Evolutionary conservation across 345 rosid species (phyloP).

Genomic region (Eucalyptus dawsonii): DNA sequence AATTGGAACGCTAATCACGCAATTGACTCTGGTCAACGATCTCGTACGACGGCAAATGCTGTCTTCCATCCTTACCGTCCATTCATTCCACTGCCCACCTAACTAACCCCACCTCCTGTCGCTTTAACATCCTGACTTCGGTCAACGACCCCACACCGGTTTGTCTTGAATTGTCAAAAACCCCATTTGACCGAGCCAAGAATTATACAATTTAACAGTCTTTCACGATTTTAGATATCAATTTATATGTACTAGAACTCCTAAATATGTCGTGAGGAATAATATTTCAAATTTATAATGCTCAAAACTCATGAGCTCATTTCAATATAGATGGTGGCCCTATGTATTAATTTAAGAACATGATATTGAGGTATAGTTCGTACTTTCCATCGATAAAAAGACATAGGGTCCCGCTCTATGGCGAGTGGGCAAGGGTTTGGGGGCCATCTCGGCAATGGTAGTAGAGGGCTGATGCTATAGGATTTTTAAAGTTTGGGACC

Average conservation of each 20-base stretch:
- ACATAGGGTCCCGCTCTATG: fast-evolving
- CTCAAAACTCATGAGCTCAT: background rate
- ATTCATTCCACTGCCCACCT: background rate
- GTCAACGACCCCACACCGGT: background rate
- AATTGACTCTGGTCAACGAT: background rate
- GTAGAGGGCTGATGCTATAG: fast-evolving
- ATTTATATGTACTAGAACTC: background rate
- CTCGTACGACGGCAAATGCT: background rate
- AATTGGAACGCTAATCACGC: background rate
- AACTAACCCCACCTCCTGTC: background rate
- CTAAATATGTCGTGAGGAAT: background rate
- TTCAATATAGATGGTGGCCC: too few species aligned
- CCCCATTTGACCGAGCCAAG: background rate
- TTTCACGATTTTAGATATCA: background rate
- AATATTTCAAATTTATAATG: too few species aligned
- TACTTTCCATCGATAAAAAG: too few species aligned
- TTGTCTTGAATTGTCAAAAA: background rate
- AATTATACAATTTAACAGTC: background rate
- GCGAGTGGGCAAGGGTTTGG: fast-evolving
- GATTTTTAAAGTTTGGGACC: background rate
- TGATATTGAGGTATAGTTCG: fast-evolving
- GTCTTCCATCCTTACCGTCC: background rate
- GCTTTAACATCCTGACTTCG: background rate
- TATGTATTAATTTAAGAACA: too few species aligned
- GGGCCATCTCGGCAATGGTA: fast-evolving